phyloP scores from a whole-genome alignment of 2,329 filamentous ascomycete genomes.

The Ilyonectria robusta region DNA sequence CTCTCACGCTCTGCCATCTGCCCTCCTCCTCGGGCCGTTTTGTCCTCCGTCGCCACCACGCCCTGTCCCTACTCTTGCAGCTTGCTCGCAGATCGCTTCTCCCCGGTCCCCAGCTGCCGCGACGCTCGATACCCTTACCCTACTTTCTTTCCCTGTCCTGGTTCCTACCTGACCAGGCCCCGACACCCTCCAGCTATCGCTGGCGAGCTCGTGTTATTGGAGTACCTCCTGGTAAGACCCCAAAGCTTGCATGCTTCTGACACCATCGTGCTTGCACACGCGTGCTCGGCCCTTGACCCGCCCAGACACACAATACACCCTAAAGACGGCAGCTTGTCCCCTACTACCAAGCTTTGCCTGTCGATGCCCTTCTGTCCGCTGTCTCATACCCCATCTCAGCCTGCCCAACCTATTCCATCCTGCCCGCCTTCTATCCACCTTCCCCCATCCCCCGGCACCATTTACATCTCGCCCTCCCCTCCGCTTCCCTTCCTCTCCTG shows the following conservation, averaged over 20 bases:
- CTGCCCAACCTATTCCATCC: constrained; percentile 23
- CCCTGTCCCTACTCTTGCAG: constrained; percentile 42
- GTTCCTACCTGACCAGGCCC: constrained; percentile 44
- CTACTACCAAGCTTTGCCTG: constrained; percentile 32
- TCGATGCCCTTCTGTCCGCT: constrained; percentile 38
- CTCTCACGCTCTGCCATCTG: constrained; percentile 23
- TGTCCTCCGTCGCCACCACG: constrained; percentile 18
- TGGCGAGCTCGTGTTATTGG: constrained; percentile 36
- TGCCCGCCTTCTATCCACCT: constrained; percentile 34
- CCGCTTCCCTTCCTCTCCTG: constrained; percentile 7
- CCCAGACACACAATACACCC: constrained; percentile 36
- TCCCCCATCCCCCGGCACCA: constrained; percentile 28
- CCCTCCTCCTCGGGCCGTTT: constrained; percentile 1
- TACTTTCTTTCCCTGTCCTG: constrained; percentile 39
- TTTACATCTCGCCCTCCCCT: constrained; percentile 21
- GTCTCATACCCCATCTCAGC: constrained; percentile 24
- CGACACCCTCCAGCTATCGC: constrained; percentile 41
- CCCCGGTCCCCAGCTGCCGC: constrained; percentile 43
- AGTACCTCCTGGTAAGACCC: constrained; percentile 43
- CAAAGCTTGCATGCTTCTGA: constrained; percentile 41
- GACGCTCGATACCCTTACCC: constrained; percentile 39
- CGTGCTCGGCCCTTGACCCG: constrained; percentile 38
- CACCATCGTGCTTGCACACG: constrained; percentile 45
- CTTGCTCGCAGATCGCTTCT: constrained; percentile 44
- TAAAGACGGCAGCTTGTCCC: constrained; percentile 34